Percentiles rank a stretch among this genome's conserved stretches.
Conservation (phyloP, 352 stramenopile species). For the Phytophthora sp. region DNA sequence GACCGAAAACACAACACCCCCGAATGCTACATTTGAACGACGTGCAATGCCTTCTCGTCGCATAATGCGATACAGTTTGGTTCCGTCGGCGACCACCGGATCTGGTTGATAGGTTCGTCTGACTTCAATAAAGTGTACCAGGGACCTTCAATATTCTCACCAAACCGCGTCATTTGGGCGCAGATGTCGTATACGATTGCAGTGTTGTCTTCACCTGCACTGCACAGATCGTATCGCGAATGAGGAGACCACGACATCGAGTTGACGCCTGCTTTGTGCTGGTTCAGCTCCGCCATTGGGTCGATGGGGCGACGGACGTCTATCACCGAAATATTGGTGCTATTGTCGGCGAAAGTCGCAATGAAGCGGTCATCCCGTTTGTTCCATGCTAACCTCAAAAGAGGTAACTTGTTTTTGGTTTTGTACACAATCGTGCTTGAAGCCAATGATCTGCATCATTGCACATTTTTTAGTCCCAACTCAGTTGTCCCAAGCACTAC, state of each 20-base stretch:
- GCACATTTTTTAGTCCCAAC: background rate
- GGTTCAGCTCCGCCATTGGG: slow-evolving; percentile 92
- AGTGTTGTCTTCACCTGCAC: slow-evolving; percentile 93
- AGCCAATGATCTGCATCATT: slow-evolving; percentile 61
- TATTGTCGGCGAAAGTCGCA: slow-evolving; percentile 94
- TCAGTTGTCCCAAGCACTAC: background rate
- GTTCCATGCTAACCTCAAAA: slow-evolving; percentile 97
- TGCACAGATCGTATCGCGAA: slow-evolving; percentile 94
- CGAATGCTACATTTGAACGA: slow-evolving; percentile 78
- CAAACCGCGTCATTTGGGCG: slow-evolving; percentile 37
- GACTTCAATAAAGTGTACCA: slow-evolving; percentile 70
- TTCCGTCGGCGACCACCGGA: slow-evolving; percentile 92
- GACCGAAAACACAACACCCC: background rate
- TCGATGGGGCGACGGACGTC: slow-evolving; percentile 94
- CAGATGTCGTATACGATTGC: slow-evolving; percentile 97
- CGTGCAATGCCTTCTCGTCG: slow-evolving; percentile 96
- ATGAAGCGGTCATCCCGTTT: slow-evolving; percentile 98
- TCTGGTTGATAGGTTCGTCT: slow-evolving; percentile 78
- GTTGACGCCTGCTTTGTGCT: slow-evolving; percentile 94
- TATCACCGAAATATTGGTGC: slow-evolving; percentile 93
- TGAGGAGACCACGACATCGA: slow-evolving; percentile 97
- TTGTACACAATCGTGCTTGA: slow-evolving; percentile 98
- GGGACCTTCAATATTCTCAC: slow-evolving; percentile 25
- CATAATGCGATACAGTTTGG: slow-evolving; percentile 96
- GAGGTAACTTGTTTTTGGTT: slow-evolving; percentile 80